Conservation (phyloP, 1,139 yeast genomes). For the Geotrichum histeridarum region DNA sequence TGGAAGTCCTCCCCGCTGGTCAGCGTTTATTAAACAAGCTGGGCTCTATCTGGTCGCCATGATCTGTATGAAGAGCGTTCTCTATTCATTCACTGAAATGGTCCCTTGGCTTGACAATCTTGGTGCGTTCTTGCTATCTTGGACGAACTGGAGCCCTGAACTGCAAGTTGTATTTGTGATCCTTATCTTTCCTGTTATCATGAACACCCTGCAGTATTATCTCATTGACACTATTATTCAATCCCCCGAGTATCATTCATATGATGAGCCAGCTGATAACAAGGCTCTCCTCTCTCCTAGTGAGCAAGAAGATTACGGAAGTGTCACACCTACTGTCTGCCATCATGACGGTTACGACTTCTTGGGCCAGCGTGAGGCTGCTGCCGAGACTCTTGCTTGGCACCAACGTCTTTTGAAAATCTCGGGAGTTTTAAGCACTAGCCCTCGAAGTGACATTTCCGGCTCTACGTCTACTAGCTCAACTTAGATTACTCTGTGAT, state of each 20-base stretch:
- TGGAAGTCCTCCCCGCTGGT: slow-evolving; percentile 62
- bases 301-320: neutral
- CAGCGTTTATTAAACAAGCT: slow-evolving; percentile 70
- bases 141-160: slow-evolving; percentile 78
- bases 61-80: slow-evolving; percentile 50
- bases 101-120: slow-evolving; percentile 51
- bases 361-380: slow-evolving; percentile 21
- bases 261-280: slow-evolving; percentile 9
- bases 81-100: slow-evolving; percentile 53
- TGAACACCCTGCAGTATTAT: slow-evolving; percentile 84
- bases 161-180: slow-evolving; percentile 81
- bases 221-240: slow-evolving; percentile 85
- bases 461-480: neutral
- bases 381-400: slow-evolving; percentile 14
- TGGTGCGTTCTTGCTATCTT: slow-evolving; percentile 60
- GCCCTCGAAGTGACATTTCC: neutral
- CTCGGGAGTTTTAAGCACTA: neutral
- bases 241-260: slow-evolving; percentile 41
- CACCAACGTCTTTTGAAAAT: slow-evolving; percentile 5
- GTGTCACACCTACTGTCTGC: neutral
- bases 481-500: neutral
- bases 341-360: slow-evolving; percentile 17
- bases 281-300: neutral
- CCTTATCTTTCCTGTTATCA: slow-evolving; percentile 48
- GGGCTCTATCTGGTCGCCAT: slow-evolving; percentile 58